Evolutionary conservation across 83 land plant genomes (phyloP).

Genomic region (Isoetes engelmannii): DNA sequence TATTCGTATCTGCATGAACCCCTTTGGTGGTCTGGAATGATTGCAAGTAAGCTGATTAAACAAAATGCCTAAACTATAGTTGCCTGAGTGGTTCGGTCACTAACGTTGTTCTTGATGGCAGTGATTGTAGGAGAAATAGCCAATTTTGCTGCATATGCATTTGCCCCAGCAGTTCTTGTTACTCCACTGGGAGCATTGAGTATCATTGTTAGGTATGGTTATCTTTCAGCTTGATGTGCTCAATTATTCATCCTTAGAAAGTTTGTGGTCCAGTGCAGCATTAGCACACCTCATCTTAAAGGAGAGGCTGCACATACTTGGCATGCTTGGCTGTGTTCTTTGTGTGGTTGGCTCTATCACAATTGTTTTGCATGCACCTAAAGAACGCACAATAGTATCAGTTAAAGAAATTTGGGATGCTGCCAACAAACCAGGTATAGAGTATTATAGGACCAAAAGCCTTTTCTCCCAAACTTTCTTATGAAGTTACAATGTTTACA

Average conservation of each 20-base stretch:
- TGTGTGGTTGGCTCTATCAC: conserved; percentile 63
- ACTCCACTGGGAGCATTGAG: conserved; percentile 5
- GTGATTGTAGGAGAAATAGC: conserved; percentile 7
- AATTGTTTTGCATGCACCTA: conserved; percentile 67
- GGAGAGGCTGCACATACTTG: conserved; percentile 58
- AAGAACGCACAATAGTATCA: conserved; percentile 48
- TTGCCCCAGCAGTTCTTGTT: conserved; percentile 7
- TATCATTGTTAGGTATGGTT: conserved; percentile 2
- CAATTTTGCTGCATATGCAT: conserved; percentile 4
- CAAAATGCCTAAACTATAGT: neutral
- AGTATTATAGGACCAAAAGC: too few relatives aligned
- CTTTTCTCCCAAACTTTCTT: too few relatives aligned
- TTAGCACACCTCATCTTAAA: conserved; percentile 68
- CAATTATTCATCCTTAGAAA: too few relatives aligned
- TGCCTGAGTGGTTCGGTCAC: neutral
- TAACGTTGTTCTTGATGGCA: neutral
- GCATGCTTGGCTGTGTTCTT: conserved; percentile 59
- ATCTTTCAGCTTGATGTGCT: neutral
- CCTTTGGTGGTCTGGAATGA: conserved; percentile 15
- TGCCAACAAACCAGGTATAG: conserved; percentile 53
- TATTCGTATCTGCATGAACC: conserved; percentile 14
- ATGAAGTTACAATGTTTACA: conserved; percentile 7
- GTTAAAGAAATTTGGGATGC: conserved; percentile 51
- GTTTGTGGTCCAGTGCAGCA: conserved; percentile 42
- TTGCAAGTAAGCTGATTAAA: conserved; percentile 10